These are phyloP conservation scores for Russula abietina DNA, from an alignment of 768 basidiomycete genomes.

Conservation along the genomic window DNA sequence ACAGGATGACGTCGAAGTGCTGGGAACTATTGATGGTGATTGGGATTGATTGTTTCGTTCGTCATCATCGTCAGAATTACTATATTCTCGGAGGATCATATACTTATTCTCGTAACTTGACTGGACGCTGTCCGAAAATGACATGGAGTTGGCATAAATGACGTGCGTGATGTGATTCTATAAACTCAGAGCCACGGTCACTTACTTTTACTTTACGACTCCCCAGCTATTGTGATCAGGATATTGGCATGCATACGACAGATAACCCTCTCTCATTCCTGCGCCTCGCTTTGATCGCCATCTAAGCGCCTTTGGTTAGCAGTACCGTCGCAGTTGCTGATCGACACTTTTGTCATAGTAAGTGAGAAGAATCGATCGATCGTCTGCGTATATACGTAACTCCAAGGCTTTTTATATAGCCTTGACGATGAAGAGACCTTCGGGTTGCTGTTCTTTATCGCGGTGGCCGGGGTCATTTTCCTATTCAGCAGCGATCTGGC, in stretches of 20 bases:
- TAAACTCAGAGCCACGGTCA: neutral
- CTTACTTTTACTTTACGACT: neutral
- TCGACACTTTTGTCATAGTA: neutral
- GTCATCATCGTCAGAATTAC: neutral
- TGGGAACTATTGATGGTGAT: slow-evolving; percentile 31
- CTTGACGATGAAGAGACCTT: neutral
- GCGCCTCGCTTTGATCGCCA: neutral
- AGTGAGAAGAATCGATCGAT: neutral
- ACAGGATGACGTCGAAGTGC: slow-evolving; percentile 29
- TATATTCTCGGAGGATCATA: neutral
- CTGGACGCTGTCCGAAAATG: neutral
- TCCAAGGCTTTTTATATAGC: neutral
- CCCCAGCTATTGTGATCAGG: neutral
- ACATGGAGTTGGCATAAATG: neutral
- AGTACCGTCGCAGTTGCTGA: neutral
- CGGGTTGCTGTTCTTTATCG: neutral
- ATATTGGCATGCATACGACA: neutral
- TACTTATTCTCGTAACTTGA: neutral
- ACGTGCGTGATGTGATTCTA: neutral
- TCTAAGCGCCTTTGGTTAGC: neutral
- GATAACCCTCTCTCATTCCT: neutral
- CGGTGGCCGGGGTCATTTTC: neutral
- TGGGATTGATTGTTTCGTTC: slow-evolving; percentile 14
- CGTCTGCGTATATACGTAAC: neutral
- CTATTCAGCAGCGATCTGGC: neutral